phyloP scores from a whole-genome alignment of 768 basidiomycete species.

The Boletus insuetus region DNA sequence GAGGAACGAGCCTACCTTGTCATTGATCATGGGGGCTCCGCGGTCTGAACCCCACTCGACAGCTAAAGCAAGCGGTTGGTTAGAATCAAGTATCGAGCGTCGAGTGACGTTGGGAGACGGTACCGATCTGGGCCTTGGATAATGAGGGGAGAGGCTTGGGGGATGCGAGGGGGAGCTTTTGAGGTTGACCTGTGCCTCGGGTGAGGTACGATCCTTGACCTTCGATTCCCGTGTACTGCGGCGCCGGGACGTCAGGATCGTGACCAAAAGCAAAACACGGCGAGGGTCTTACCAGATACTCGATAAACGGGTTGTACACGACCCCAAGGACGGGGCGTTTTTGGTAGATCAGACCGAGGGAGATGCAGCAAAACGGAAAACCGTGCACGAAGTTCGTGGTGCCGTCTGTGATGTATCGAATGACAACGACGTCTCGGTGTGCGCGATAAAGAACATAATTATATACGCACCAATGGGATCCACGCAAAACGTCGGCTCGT shows the following conservation, averaged over 20 bases:
- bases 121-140: constrained; percentile 70
- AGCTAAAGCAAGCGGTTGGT: constrained; percentile 38
- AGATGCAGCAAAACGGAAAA: constrained; percentile 87
- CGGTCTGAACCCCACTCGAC: constrained; percentile 92
- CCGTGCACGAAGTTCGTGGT: constrained; percentile 88
- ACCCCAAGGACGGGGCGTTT: constrained; percentile 85
- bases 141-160: constrained; percentile 66
- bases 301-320: constrained; percentile 89
- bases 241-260: neutral
- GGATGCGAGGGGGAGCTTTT: constrained; percentile 63
- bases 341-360: constrained; percentile 84
- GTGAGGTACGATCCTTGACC: constrained; percentile 80
- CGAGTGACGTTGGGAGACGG: neutral
- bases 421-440: neutral
- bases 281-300: constrained; percentile 56
- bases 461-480: constrained; percentile 79
- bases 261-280: neutral
- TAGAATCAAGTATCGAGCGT: neutral
- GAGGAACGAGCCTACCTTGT: constrained; percentile 66
- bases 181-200: constrained; percentile 41
- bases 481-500: constrained; percentile 92
- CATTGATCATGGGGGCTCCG: constrained; percentile 44
- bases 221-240: constrained; percentile 72
- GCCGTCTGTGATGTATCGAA: constrained; percentile 50
- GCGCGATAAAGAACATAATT: neutral